Base-by-base conservation (phyloP, 1,139 yeast species). In the Candida labiduridarum region DNA sequence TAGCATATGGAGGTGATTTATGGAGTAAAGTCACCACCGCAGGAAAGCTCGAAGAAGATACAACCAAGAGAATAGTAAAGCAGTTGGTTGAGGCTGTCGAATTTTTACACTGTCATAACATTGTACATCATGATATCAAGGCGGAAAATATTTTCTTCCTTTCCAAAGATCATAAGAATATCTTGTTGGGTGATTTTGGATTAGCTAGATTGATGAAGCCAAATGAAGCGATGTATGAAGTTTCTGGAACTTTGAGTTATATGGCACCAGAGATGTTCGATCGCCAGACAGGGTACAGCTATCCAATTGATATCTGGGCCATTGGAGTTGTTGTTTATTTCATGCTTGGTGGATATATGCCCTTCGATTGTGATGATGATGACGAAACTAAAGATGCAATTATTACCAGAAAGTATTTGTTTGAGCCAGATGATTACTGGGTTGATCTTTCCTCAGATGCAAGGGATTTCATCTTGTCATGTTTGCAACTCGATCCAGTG, bases 141-240 rank as follows among this genome's bases (percentile, higher is more conserved):
- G 72, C 79, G 0, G 80, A 75, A 49, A 74, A 75, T 53, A 54
- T 75, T 8, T 59, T 74, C 19, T 71, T 73, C 51, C 65, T 66
- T 34, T 52, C 59, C 16, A 50, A 49, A 6, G 48, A 55, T 22
- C 33, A 52, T 10, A 76, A 78, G 57, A 49, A 49, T 38, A 66
- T 86, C 46, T 71, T 87, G 45, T 71, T 87, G 48, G 92, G 89
- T 2, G 95, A 87, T 66, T 87, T 87, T 66, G 94, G 95, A 1
- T 69, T 85, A 34, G 82, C 88, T 8, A 69, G 66, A 44, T 57
- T 66, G 9, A 53, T 73, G 29, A 39, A 50, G 1, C 46, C 73
- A 1, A 68, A 72, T 1, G 65, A 64, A 25, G 59, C 52, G 40
- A 55, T 71, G 4, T 53, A 55, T 39, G 72, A 71, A 15, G 56